Evolutionary conservation across 2,329 filamentous ascomycete genomes (phyloP).

Genomic region (Plectosphaerella sp.): DNA sequence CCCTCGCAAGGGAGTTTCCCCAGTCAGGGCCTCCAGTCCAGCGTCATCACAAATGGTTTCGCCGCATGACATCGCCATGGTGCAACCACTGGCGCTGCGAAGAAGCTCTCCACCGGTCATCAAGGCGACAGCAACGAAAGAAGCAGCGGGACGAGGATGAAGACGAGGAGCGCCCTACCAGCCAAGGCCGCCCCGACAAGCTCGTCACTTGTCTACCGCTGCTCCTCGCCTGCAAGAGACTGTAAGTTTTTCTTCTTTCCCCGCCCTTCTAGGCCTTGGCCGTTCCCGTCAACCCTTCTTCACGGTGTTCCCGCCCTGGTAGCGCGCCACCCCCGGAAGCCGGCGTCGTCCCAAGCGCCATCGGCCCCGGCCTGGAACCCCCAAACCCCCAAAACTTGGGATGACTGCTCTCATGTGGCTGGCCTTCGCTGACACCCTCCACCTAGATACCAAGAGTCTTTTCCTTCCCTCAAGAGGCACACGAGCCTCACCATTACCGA

Average conservation of each 20-base stretch:
- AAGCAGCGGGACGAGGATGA: neutral
- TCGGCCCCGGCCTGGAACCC: neutral
- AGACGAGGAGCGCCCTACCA: neutral
- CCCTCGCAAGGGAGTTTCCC: conserved; percentile 4
- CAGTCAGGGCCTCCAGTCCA: conserved; percentile 3
- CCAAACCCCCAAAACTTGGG: no score
- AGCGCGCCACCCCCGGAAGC: neutral
- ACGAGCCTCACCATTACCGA: conserved; percentile 9
- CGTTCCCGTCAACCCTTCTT: neutral
- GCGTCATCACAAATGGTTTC: conserved; percentile 8
- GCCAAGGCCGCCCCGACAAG: neutral
- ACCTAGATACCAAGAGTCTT: conserved; percentile 7
- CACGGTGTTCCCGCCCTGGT: neutral
- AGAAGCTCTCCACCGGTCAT: conserved; percentile 5
- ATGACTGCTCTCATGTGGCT: neutral
- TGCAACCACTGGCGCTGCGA: conserved; percentile 15
- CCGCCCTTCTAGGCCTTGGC: neutral
- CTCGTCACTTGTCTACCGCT: conserved; percentile 4
- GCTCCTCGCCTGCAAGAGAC: conserved; percentile 9
- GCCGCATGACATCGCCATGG: conserved; percentile 10
- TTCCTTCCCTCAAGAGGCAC: conserved; percentile 4
- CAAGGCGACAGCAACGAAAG: neutral
- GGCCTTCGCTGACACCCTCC: neutral
- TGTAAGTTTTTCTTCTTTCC: conserved; percentile 1
- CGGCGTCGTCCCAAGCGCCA: no score